These are phyloP conservation scores for Chlorella sorokiniana DNA, from an alignment of 139 green algal genomes.

Conservation along the genomic window DNA sequence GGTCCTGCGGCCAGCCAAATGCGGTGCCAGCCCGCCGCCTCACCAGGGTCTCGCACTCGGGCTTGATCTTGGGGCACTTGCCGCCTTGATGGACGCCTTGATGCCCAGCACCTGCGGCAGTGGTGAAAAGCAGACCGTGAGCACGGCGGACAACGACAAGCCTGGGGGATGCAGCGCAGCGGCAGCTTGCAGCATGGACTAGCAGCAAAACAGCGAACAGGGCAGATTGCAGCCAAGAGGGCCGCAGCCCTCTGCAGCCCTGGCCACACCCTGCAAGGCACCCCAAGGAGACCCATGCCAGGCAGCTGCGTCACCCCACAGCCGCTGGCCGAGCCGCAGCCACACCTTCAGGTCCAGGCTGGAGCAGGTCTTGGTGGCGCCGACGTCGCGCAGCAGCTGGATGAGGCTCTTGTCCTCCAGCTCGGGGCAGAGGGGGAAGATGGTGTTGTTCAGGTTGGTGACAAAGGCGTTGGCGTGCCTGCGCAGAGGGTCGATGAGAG, in stretches of 20 bases:
- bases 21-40: neutral
- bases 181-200: too few species aligned
- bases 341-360: neutral
- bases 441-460: constrained; percentile 16
- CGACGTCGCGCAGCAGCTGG: neutral
- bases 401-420: neutral
- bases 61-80: neutral
- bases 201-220: too few species aligned
- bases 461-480: constrained; percentile 16
- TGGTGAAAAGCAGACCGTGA: neutral
- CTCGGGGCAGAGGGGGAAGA: neutral
- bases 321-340: neutral
- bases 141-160: too few species aligned
- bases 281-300: neutral
- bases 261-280: too few species aligned
- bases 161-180: too few species aligned
- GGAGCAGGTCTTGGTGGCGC: neutral
- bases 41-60: constrained; percentile 12
- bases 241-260: neutral
- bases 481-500: neutral
- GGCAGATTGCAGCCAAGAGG: neutral
- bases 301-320: neutral
- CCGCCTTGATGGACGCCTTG: neutral
- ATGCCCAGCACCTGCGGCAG: neutral
- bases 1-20: neutral